A percentile compares a stretch with the other conserved stretches of the same genome.
Conservation (phyloP, 202 grass and related monocot species). For the Carex sylvatica region DNA sequence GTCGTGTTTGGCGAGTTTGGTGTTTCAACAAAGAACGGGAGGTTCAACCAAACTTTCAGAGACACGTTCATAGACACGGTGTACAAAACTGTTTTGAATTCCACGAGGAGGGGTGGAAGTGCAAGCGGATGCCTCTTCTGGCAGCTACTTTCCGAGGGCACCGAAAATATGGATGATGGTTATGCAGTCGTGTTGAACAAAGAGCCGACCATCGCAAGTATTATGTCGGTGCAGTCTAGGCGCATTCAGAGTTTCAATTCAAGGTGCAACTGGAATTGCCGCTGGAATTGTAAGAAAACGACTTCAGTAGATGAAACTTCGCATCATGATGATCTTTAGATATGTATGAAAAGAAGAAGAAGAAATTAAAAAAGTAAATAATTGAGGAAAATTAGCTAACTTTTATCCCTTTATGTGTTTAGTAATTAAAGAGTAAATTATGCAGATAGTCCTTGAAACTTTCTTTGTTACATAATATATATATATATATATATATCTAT, state of each 20-base stretch:
- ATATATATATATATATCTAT: too few species aligned
- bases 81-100: conserved; percentile 37
- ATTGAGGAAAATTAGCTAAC: not conserved
- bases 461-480: too few species aligned
- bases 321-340: conserved; percentile 19
- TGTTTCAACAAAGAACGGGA: conserved; percentile 34
- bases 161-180: conserved; percentile 73
- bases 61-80: conserved; percentile 52
- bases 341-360: not conserved
- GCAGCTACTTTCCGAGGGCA: conserved; percentile 56
- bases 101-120: conserved; percentile 43
- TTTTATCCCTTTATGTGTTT: not conserved
- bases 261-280: conserved; percentile 51
- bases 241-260: conserved; percentile 49
- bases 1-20: conserved; percentile 69
- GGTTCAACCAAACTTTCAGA: conserved; percentile 45
- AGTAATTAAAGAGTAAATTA: not conserved
- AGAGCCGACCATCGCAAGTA: conserved; percentile 33
- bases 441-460: not conserved
- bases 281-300: conserved; percentile 59
- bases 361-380: not conserved
- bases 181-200: conserved; percentile 48
- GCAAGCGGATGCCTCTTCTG: conserved; percentile 57
- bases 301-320: conserved; percentile 9
- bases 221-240: conserved; percentile 51